A percentile compares a stretch with the other conserved stretches of the same genome.
These are phyloP conservation scores for Exserohilum rostratum DNA, from an alignment of 2,329 filamentous ascomycete genomes.

Conservation along the genomic window DNA sequence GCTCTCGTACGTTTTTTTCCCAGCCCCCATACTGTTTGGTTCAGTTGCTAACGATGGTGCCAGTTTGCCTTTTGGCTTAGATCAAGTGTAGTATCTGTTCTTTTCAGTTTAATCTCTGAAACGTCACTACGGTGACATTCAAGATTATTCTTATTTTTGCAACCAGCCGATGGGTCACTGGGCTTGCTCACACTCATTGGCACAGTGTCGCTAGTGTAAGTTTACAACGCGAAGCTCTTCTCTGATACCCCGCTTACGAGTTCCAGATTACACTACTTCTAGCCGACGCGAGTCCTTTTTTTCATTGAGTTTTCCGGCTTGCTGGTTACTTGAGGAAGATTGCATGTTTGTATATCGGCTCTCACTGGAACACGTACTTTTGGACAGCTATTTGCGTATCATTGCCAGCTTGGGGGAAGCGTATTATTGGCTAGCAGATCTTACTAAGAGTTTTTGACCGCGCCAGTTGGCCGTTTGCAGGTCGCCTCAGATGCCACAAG, in stretches of 20 bases:
- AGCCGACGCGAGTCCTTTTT: not conserved
- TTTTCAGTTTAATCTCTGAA: slow-evolving; percentile 7
- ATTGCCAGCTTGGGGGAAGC: too few species aligned
- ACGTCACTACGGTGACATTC: not conserved
- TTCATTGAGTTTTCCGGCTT: slow-evolving; percentile 1
- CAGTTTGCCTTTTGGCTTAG: slow-evolving; percentile 10
- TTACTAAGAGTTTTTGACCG: too few species aligned
- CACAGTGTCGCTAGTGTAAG: slow-evolving; percentile 5
- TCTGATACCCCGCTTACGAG: too few species aligned
- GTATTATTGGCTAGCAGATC: too few species aligned
- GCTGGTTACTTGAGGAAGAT: slow-evolving; percentile 4
- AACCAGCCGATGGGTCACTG: not conserved
- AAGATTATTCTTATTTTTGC: slow-evolving; percentile 7
- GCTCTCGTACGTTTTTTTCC: slow-evolving; percentile 1
- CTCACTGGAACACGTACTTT: too few species aligned
- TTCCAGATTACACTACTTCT: not conserved
- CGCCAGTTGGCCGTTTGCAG: too few species aligned
- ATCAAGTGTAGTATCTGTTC: slow-evolving; percentile 11
- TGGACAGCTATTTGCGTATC: too few species aligned
- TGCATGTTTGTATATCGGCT: too few species aligned
- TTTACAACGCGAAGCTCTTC: too few species aligned
- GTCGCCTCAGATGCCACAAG: too few species aligned
- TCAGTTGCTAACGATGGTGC: not conserved
- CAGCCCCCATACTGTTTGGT: not conserved
- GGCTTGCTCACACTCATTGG: slow-evolving; percentile 1